Evolutionary conservation across 2,329 filamentous ascomycete genomes (phyloP), one percentile per base, ranked within the genome.

Genomic region (Thermothelomyces thermophilus): DNA sequence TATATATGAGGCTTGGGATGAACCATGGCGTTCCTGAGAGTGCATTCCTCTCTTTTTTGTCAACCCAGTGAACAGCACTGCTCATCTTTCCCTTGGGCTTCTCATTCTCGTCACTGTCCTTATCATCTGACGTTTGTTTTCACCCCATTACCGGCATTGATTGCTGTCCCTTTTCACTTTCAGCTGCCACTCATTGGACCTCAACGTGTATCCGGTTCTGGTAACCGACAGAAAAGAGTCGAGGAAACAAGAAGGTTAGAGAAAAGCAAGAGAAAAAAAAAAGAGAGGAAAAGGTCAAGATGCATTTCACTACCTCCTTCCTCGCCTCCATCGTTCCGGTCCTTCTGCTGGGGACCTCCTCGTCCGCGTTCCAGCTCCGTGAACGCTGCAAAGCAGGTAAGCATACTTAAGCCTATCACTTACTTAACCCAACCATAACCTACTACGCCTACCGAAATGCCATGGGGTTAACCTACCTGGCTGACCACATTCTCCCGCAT

Each of bases 221-320:
- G 36, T 20, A 47, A 41, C 36, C 36, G 34, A n/a, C 14, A 13
- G 3, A n/a, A 43, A 20, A 22, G 17, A 5, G 16, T 17, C n/a
- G 8, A 20, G 24, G 19, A n/a, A n/a, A n/a, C n/a, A n/a, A n/a
- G n/a, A n/a, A n/a, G n/a, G n/a, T n/a, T n/a, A n/a, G n/a, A 26
- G 14, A 22, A 34, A 16, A 41, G 16, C 5, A 16, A 3, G 20
- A 3, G 20, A 28, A 28, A 20, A n/a, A 16, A 19, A 14, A n/a
- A 14, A 26, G 26, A 13, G 14, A 33, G 24, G 24, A 16, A 42
- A 31, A 40, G 3, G 10, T 17, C 31, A 49, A 37, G 33, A 49
- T 49, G 47, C 48, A 46, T 36, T 50, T 50, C 41, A 36, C 48
- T 4, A 30, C 37, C 6, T 50, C 48, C 16, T 46, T 50, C 37